Evolutionary conservation across 495 filamentous ascomycete genomes (phyloP).

Genomic region (Delitschia confertaspora): DNA sequence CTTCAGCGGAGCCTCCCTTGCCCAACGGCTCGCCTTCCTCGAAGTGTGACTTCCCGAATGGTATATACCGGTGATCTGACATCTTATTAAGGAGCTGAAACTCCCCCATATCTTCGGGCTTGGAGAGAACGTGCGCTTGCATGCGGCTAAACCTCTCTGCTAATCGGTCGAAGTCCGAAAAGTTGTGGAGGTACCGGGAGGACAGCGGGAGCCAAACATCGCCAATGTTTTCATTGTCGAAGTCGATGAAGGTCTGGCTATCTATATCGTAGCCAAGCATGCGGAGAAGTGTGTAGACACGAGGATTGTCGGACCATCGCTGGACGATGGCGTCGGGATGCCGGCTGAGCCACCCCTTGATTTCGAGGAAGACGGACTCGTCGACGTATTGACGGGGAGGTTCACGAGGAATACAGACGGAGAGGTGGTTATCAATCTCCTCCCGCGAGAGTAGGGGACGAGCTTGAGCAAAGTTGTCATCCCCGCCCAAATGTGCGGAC

Average conservation of each 20-base stretch:
- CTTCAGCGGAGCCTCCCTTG: constrained; percentile 12
- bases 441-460: no score
- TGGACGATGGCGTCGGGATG: constrained; percentile 6
- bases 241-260: constrained; percentile 1
- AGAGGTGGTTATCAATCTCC: constrained; percentile 8
- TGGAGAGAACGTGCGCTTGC: constrained; percentile 13
- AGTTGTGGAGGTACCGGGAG: not conserved
- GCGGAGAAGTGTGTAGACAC: constrained; percentile 21
- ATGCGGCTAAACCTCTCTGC: constrained; percentile 1
- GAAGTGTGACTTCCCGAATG: constrained; percentile 4
- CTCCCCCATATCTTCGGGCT: constrained; percentile 10
- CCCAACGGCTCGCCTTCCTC: constrained; percentile 13
- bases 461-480: no score
- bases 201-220: constrained; percentile 14
- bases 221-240: constrained; percentile 9
- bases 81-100: constrained; percentile 1
- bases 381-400: constrained; percentile 13
- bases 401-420: constrained; percentile 1
- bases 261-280: constrained; percentile 15
- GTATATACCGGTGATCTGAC: constrained; percentile 9
- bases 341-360: constrained; percentile 2
- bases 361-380: constrained; percentile 17
- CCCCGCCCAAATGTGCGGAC: no score
- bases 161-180: not conserved
- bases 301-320: constrained; percentile 9